Evolutionary conservation across 2,329 filamentous ascomycete genomes (phyloP).

Genomic region (Colletotrichum chrysophilum): DNA sequence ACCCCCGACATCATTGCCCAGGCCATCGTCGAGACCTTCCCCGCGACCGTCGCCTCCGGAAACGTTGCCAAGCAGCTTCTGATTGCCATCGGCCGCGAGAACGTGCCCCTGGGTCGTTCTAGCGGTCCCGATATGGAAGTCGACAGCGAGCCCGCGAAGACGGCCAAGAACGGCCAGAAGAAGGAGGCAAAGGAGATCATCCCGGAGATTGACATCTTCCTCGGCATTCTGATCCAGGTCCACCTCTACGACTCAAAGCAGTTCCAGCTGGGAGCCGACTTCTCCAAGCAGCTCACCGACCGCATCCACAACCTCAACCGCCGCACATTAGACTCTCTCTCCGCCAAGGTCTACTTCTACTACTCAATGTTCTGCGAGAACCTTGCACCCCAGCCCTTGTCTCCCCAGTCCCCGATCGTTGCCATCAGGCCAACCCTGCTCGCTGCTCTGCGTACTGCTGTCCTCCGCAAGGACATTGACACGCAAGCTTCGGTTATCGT

Average conservation of each 20-base stretch:
- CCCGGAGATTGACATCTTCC: constrained; percentile 87
- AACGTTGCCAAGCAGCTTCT: constrained; percentile 74
- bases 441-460: constrained; percentile 89
- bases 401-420: constrained; percentile 85
- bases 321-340: constrained; percentile 89
- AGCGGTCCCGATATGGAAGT: constrained; percentile 74
- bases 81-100: constrained; percentile 70
- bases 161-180: constrained; percentile 61
- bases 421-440: constrained; percentile 86
- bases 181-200: constrained; percentile 78
- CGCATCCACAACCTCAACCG: constrained; percentile 90
- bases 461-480: constrained; percentile 94
- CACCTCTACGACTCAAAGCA: constrained; percentile 86
- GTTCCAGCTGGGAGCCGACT: constrained; percentile 79
- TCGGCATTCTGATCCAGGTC: constrained; percentile 86
- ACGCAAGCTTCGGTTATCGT: constrained; percentile 98
- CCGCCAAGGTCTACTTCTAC: constrained; percentile 98
- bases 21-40: constrained; percentile 82
- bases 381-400: constrained; percentile 84
- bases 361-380: constrained; percentile 95
- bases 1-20: constrained; percentile 81
- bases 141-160: constrained; percentile 63
- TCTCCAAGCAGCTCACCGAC: constrained; percentile 84
- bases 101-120: constrained; percentile 65
- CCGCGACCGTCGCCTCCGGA: constrained; percentile 64